Evolutionary conservation across 768 basidiomycete genomes (phyloP), one percentile per base, ranked within the genome.

Genomic region (button mushroom (Agaricus bisporus)): DNA sequence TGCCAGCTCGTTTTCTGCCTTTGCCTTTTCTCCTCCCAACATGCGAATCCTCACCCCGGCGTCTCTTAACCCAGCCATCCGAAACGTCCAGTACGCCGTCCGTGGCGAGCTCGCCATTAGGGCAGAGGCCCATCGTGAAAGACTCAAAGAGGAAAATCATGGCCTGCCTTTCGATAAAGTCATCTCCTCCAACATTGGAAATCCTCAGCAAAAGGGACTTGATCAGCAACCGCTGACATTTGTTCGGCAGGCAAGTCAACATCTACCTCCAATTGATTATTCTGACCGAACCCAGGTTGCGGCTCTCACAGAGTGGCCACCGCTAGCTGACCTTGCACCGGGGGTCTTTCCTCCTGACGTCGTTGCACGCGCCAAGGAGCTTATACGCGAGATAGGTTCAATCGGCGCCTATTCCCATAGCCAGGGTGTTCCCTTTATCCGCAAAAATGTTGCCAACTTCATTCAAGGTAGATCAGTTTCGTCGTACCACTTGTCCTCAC

Each of bases 171-270:
- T 98, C 70, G 79, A 83, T 66, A 81, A 82, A 61, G 78, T 98
- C 69, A 95, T 97, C 67, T 88, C 83, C 26, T 91, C 92, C 57
- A 99, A 98, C 72, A 99, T 99, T 56, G 95, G 95, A 9, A 98
- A 99, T 64, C 95, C 97, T 0, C 95, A 99, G 70, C 95, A 98
- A 70, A 86, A 85, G 61, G 94, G 94, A 0, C 77, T 99, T 49
- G 85, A 98, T 69, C 95, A 99, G 66, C 81, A 86, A 5, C 91
- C 95, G 2, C 81, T 98, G 56, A 97, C 95, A 4, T 98, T 91
- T 66, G 80, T 83, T 55, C 78, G 95, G 51, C 95, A 98, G 86
- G 93, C 89, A 59, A 51, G 38, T 43, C 79, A 61, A 28, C n/a
- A 22, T 3, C 35, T 28, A n/a, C 22, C 44, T 17, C 15, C 41